Evolutionary conservation across 768 basidiomycete genomes (phyloP).

Genomic region (Agaricus subrufescens): DNA sequence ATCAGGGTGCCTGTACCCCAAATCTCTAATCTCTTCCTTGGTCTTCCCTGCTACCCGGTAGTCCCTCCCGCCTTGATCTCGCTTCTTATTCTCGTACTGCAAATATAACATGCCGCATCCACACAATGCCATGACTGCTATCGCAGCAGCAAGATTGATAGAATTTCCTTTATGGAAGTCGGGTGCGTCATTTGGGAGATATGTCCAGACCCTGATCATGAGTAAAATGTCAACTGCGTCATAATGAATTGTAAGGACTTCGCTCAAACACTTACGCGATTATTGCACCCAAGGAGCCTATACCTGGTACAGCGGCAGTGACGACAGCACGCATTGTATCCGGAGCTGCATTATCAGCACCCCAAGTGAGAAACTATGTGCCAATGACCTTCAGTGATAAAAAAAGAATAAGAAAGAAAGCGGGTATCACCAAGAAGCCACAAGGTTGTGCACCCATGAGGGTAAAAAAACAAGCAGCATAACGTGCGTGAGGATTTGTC

Average conservation of each 20-base stretch:
- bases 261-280: slow-evolving; percentile 33
- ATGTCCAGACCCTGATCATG: slow-evolving; percentile 40
- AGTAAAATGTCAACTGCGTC: neutral
- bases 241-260: neutral
- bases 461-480: slow-evolving; percentile 43
- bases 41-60: slow-evolving; percentile 34
- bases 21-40: slow-evolving; percentile 28
- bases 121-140: slow-evolving; percentile 24
- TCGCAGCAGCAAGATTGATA: slow-evolving; percentile 35
- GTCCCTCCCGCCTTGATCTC: slow-evolving; percentile 37
- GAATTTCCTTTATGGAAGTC: slow-evolving; percentile 44
- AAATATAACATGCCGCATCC: slow-evolving; percentile 28
- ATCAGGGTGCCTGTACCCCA: slow-evolving; percentile 41
- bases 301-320: slow-evolving; percentile 39
- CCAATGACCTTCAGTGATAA: neutral
- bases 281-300: slow-evolving; percentile 40
- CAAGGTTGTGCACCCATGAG: slow-evolving; percentile 33
- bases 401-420: neutral
- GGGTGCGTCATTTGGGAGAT: slow-evolving; percentile 40
- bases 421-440: slow-evolving; percentile 27
- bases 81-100: slow-evolving; percentile 36
- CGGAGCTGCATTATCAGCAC: slow-evolving; percentile 43
- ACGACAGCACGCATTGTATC: slow-evolving; percentile 44
- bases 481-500: slow-evolving; percentile 37
- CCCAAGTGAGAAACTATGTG: slow-evolving; percentile 37